These are phyloP conservation scores for Yarrowia galli DNA, from an alignment of 1,139 yeast genomes.

Conservation along the genomic window DNA sequence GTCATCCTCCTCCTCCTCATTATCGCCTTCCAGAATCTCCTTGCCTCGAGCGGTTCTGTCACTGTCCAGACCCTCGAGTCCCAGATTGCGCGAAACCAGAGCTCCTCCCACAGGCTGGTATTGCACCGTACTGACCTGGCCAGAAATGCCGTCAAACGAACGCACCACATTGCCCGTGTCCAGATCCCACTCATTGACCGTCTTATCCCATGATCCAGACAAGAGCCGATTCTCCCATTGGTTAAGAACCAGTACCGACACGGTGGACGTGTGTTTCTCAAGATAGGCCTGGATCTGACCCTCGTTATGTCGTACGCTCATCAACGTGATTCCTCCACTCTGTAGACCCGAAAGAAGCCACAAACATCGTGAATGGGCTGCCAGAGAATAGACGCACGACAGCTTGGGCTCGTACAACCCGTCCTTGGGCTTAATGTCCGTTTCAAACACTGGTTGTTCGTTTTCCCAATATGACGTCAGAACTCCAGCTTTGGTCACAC, in stretches of 20 bases:
- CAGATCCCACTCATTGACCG: slow-evolving; percentile 78
- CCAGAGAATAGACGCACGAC: slow-evolving; percentile 88
- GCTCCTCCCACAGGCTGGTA: slow-evolving; percentile 77
- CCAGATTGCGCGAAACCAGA: slow-evolving; percentile 48
- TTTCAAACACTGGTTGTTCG: slow-evolving; percentile 74
- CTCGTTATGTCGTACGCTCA: slow-evolving; percentile 82
- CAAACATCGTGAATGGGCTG: slow-evolving; percentile 78
- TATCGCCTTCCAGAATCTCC: slow-evolving; percentile 37
- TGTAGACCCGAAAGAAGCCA: slow-evolving; percentile 87
- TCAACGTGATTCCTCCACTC: slow-evolving; percentile 85
- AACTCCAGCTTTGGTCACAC: slow-evolving; percentile 82
- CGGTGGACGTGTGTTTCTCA: slow-evolving; percentile 72
- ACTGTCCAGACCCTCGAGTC: slow-evolving; percentile 39
- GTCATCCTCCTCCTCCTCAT: slow-evolving; percentile 42
- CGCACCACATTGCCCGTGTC: slow-evolving; percentile 67
- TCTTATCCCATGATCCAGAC: slow-evolving; percentile 91
- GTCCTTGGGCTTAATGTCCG: slow-evolving; percentile 57
- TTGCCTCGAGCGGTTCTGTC: slow-evolving; percentile 44
- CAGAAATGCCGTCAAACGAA: slow-evolving; percentile 60
- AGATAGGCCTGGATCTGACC: slow-evolving; percentile 84
- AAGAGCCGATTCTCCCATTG: slow-evolving; percentile 66
- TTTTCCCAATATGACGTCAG: slow-evolving; percentile 92
- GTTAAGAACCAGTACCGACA: slow-evolving; percentile 73
- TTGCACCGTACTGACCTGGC: slow-evolving; percentile 81
- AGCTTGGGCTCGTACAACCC: slow-evolving; percentile 53